These are phyloP conservation scores for Trypanosomatidae sp. DNA, from an alignment of 208 protist genomes.

Conservation along the genomic window DNA sequence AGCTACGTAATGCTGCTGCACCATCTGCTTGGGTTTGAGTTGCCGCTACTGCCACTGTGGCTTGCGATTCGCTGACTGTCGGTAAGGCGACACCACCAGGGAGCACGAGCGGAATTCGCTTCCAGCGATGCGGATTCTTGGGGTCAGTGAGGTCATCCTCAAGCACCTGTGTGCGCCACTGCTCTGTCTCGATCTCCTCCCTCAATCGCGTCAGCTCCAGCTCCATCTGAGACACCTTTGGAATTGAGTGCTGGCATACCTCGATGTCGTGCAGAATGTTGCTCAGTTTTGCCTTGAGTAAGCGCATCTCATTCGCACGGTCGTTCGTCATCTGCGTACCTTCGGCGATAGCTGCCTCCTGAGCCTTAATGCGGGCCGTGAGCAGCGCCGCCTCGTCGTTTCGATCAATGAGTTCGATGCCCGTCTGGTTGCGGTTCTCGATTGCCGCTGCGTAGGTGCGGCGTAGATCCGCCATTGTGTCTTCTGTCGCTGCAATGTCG, in stretches of 20 bases:
- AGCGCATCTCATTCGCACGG: constrained; percentile 72
- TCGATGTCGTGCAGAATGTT: constrained; percentile 87
- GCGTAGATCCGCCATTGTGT: constrained; percentile 89
- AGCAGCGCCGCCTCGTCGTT: constrained; percentile 96
- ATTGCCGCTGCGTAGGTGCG: constrained; percentile 83
- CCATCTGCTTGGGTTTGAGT: not conserved
- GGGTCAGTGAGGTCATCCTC: constrained; percentile 87
- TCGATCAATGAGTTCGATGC: constrained; percentile 96
- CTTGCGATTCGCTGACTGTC: not conserved
- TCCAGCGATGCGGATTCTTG: constrained; percentile 82
- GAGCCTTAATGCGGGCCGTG: constrained; percentile 93
- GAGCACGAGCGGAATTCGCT: constrained; percentile 29
- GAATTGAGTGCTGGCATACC: constrained; percentile 61
- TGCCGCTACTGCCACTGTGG: not conserved
- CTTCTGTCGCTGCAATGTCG: constrained; percentile 87
- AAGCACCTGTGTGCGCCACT: constrained; percentile 72
- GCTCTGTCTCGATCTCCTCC: constrained; percentile 88
- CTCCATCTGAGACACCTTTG: constrained; percentile 87
- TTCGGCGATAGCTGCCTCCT: constrained; percentile 88
- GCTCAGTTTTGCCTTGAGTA: constrained; percentile 70
- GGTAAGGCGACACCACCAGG: not conserved
- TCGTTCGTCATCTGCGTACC: constrained; percentile 83
- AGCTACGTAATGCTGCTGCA: not conserved
- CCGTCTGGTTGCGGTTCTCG: constrained; percentile 92
- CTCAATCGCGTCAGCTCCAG: constrained; percentile 65